These are phyloP conservation scores for Fusarium pilosicola DNA, from an alignment of 2,329 filamentous ascomycete species.

Conservation along the genomic window DNA sequence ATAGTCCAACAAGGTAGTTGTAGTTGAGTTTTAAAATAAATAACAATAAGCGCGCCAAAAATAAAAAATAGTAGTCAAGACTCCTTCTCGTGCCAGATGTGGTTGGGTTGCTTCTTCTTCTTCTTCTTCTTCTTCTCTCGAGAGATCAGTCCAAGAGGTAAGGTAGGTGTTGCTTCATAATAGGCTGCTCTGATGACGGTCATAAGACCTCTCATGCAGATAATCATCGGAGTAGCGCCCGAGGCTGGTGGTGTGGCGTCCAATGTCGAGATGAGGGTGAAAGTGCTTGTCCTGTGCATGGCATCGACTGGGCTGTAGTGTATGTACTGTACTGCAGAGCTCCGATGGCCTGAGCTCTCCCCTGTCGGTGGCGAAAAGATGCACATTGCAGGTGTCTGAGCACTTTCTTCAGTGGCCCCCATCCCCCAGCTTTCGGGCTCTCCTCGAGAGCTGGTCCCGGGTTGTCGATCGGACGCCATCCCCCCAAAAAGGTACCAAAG, in stretches of 20 bases:
- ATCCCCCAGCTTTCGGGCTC: background rate
- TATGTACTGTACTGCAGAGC: no score
- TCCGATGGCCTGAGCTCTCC: conserved; percentile 1
- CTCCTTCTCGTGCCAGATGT: conserved; percentile 21
- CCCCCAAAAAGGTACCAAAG: conserved; percentile 25
- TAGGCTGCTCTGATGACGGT: conserved; percentile 6
- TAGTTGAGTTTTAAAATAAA: conserved; percentile 6
- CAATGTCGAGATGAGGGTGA: conserved; percentile 19
- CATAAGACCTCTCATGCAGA: conserved; percentile 27
- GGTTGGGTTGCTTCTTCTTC: conserved; percentile 9
- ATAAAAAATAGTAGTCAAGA: conserved; percentile 11
- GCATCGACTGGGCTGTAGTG: background rate
- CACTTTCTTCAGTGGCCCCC: conserved; percentile 9
- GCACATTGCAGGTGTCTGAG: conserved; percentile 9
- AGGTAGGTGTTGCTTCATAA: conserved; percentile 7
- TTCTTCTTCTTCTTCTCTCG: background rate
- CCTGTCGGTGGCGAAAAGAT: conserved; percentile 19
- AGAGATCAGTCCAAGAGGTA: background rate
- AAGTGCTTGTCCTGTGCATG: conserved; percentile 1
- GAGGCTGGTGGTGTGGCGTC: conserved; percentile 34
- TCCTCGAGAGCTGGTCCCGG: conserved; percentile 3
- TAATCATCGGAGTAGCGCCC: conserved; percentile 12
- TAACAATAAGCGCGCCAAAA: conserved; percentile 24
- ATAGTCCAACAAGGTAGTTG: conserved; percentile 4
- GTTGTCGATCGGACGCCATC: conserved; percentile 13